Conservation (phyloP, 1,139 yeast species). For the Pichia inconspicua region DNA sequence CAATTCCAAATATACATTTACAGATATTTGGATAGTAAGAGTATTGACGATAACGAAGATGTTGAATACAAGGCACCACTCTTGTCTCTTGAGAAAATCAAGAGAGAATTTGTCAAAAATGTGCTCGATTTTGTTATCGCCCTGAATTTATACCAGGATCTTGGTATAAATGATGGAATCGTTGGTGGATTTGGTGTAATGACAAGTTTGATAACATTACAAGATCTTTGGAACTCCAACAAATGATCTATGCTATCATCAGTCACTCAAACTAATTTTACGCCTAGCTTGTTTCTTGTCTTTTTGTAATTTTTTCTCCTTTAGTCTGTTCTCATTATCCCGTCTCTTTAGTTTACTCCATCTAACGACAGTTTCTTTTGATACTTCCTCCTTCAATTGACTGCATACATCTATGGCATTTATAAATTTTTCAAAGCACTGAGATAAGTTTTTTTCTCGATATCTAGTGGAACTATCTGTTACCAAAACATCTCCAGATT, state of each 20-base stretch:
- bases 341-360: conserved; percentile 20
- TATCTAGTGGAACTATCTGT: conserved; percentile 18
- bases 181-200: conserved; percentile 81
- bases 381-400: conserved; percentile 12
- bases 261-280: conserved; percentile 16
- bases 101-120: conserved; percentile 73
- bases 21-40: conserved; percentile 13
- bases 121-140: conserved; percentile 71
- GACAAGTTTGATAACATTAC: conserved; percentile 72
- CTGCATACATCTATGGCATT: conserved; percentile 20
- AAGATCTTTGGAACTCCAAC: conserved; percentile 52
- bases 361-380: conserved; percentile 13
- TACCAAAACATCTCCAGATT: conserved; percentile 21
- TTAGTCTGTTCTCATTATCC: conserved; percentile 19
- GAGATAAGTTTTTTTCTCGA: conserved; percentile 24
- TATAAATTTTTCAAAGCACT: conserved; percentile 23
- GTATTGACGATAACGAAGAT: conserved; percentile 23
- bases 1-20: conserved; percentile 20
- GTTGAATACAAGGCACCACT: conserved; percentile 15
- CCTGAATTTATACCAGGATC: conserved; percentile 53
- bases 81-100: conserved; percentile 30
- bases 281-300: conserved; percentile 20
- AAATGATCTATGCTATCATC: conserved; percentile 1
- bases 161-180: conserved; percentile 67
- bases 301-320: conserved; percentile 17